Evolutionary conservation across 179 eudicot genomes (phyloP).

Genomic region (Amaranthus tricolor): DNA sequence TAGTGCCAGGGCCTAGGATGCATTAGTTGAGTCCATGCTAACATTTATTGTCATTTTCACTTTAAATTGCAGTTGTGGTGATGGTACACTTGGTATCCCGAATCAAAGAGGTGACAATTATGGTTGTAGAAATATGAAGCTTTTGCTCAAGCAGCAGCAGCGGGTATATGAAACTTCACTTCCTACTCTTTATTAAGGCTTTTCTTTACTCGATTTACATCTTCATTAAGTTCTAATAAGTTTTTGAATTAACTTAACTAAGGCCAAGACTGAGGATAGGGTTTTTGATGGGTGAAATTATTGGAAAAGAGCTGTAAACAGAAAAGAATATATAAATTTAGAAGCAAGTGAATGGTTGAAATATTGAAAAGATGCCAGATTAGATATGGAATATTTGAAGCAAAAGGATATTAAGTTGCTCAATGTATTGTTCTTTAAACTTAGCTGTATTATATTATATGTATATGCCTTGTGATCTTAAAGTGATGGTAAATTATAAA

Average conservation of each 20-base stretch:
- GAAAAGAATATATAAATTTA: background rate
- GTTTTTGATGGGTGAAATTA: background rate
- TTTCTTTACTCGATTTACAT: background rate
- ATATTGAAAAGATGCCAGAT: background rate
- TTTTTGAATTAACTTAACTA: no score
- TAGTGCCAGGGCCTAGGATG: background rate
- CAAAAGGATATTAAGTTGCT: background rate
- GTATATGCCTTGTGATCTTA: background rate
- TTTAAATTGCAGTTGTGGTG: constrained; percentile 78
- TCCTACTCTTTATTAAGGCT: background rate
- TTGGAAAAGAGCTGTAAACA: background rate
- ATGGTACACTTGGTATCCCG: constrained; percentile 92
- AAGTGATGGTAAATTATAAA: background rate
- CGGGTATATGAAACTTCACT: constrained; percentile 47
- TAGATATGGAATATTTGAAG: background rate
- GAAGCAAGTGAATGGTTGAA: background rate
- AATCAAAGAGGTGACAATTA: constrained; percentile 97
- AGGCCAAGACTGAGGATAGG: background rate
- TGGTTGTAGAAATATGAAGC: constrained; percentile 98
- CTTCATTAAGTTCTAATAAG: no score
- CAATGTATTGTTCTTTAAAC: background rate
- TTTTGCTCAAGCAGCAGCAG: constrained; percentile 93
- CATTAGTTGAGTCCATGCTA: background rate
- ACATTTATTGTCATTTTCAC: background rate
- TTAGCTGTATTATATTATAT: background rate